These are phyloP conservation scores for Pseudogymnoascus sp. DNA, from an alignment of 2,329 filamentous ascomycete species.

Conservation along the genomic window DNA sequence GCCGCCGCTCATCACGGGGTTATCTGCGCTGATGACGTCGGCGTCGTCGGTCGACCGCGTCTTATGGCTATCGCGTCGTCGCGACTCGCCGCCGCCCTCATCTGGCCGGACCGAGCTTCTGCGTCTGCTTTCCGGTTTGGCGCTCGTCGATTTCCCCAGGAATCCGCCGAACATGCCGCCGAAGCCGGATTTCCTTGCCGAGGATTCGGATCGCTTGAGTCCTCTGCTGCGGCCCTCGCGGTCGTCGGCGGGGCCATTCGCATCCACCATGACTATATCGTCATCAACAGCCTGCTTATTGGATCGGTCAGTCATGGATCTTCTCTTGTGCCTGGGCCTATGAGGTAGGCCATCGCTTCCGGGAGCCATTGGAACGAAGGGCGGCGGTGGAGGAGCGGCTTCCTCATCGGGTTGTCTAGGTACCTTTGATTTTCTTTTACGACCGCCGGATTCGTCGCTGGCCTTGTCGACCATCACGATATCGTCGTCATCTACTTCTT, in stretches of 20 bases:
- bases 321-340: slow-evolving; percentile 20
- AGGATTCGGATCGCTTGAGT: slow-evolving; percentile 54
- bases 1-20: slow-evolving; percentile 36
- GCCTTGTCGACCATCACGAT: slow-evolving; percentile 42
- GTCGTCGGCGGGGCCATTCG: slow-evolving; percentile 36
- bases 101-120: slow-evolving; percentile 44
- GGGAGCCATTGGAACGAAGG: slow-evolving; percentile 27
- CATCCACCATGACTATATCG: slow-evolving; percentile 52
- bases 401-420: slow-evolving; percentile 20
- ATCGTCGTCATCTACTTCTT: slow-evolving; percentile 40
- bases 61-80: slow-evolving; percentile 31
- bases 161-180: slow-evolving; percentile 56
- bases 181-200: slow-evolving; percentile 52
- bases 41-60: slow-evolving; percentile 35
- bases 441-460: slow-evolving; percentile 24
- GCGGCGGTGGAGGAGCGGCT: slow-evolving; percentile 17
- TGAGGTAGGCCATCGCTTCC: slow-evolving; percentile 22
- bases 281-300: slow-evolving; percentile 59
- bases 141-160: slow-evolving; percentile 35
- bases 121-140: slow-evolving; percentile 40
- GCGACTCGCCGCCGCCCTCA: slow-evolving; percentile 34
- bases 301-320: slow-evolving; percentile 34
- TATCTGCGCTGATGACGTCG: slow-evolving; percentile 37
- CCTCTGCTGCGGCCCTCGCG: slow-evolving; percentile 12
- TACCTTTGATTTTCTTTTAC: slow-evolving; percentile 37